These are phyloP conservation scores for Nothophoma quercina DNA, from an alignment of 2,329 filamentous ascomycete genomes.

Conservation along the genomic window DNA sequence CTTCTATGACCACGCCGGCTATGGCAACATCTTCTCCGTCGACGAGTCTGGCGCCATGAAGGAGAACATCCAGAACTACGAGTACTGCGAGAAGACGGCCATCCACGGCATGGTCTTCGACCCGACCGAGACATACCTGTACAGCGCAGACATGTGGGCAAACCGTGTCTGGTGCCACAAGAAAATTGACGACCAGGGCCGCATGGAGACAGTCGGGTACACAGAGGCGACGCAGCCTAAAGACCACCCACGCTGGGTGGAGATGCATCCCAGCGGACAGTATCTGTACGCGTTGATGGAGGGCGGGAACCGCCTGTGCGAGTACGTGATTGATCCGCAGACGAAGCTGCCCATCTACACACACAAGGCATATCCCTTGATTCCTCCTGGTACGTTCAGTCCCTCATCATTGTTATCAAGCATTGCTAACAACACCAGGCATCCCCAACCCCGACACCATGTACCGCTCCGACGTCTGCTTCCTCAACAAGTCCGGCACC, in stretches of 20 bases:
- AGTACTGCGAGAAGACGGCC: constrained; percentile 72
- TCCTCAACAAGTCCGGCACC: constrained; percentile 70
- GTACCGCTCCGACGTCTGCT: constrained; percentile 87
- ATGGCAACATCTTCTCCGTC: constrained; percentile 78
- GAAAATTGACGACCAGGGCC: constrained; percentile 68
- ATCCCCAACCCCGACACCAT: constrained; percentile 62
- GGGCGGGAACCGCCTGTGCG: constrained; percentile 82
- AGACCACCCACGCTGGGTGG: constrained; percentile 89
- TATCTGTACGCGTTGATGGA: constrained; percentile 91
- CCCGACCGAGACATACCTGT: constrained; percentile 74
- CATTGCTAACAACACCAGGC: constrained; percentile 25
- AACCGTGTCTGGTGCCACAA: constrained; percentile 87
- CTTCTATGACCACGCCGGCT: constrained; percentile 86
- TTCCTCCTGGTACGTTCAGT: constrained; percentile 70
- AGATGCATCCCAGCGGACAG: constrained; percentile 77
- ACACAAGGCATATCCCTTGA: constrained; percentile 76
- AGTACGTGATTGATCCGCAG: constrained; percentile 78
- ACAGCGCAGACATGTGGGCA: constrained; percentile 78
- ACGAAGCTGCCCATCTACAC: constrained; percentile 82
- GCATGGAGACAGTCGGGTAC: constrained; percentile 73
- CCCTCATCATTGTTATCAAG: background rate
- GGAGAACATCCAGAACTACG: constrained; percentile 74
- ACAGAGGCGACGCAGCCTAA: constrained; percentile 73
- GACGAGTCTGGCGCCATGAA: constrained; percentile 64
- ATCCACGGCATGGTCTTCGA: constrained; percentile 87